phyloP scores from a whole-genome alignment of 1,284 basidiomycete genomes.

The Cutaneotrichosporon sp. region DNA sequence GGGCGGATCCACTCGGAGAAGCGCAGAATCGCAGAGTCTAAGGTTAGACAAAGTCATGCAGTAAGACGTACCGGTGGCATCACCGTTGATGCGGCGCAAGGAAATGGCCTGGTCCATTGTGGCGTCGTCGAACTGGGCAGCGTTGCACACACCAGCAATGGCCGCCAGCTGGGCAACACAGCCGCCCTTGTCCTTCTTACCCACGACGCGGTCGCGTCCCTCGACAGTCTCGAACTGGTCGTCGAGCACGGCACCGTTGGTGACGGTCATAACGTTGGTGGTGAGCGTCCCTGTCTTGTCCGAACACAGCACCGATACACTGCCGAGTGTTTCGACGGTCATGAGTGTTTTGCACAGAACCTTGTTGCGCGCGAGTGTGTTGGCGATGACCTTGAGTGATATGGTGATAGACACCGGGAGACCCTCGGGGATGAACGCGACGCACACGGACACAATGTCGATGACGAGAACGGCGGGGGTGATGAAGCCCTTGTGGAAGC shows the following conservation, averaged over 20 bases:
- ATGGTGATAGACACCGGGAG: conserved; percentile 53
- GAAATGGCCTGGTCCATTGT: conserved; percentile 48
- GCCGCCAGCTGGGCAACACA: conserved; percentile 47
- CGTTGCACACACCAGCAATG: conserved; percentile 59
- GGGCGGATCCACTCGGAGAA: conserved; percentile 54
- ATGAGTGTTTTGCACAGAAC: conserved; percentile 59
- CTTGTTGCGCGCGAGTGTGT: conserved; percentile 55
- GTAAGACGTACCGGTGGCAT: conserved; percentile 51
- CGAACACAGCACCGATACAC: conserved; percentile 56
- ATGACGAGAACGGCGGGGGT: conserved; percentile 56
- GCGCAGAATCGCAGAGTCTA: conserved; percentile 57
- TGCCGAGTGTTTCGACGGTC: conserved; percentile 59
- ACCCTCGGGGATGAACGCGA: conserved; percentile 59
- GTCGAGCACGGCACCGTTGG: conserved; percentile 51
- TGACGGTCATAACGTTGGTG: conserved; percentile 50
- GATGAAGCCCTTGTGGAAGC: conserved; percentile 56
- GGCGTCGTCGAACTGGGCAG: conserved; percentile 54
- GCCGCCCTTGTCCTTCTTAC: conserved; percentile 8
- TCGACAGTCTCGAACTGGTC: conserved; percentile 34
- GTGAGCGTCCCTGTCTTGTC: conserved; percentile 59
- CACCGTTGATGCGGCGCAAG: conserved; percentile 56
- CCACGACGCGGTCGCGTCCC: conserved; percentile 34
- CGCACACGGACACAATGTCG: conserved; percentile 58
- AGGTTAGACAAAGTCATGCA: not conserved
- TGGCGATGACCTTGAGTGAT: conserved; percentile 50